Percentiles rank a stretch among this genome's conserved stretches.
These are phyloP conservation scores for Vickermania ingenoplastis DNA, from an alignment of 208 protist species.

Conservation along the genomic window DNA sequence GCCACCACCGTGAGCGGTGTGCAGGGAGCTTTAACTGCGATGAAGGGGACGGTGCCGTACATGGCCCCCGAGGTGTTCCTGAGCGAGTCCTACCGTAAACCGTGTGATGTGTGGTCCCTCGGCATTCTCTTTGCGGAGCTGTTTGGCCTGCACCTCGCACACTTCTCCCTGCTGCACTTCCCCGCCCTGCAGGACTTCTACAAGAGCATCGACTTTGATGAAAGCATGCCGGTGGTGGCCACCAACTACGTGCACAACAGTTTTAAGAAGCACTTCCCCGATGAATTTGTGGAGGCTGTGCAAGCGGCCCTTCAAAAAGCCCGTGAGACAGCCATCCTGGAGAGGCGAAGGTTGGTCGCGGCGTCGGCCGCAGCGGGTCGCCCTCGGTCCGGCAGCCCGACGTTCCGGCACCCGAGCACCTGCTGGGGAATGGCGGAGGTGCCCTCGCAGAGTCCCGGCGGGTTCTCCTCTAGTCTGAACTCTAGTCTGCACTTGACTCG, in stretches of 20 bases:
- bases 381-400: no score
- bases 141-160: slow-evolving; percentile 62
- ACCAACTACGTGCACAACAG: not conserved
- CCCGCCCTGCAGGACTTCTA: slow-evolving; percentile 62
- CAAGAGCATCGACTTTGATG: slow-evolving; percentile 20
- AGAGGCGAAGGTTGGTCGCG: not conserved
- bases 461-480: not conserved
- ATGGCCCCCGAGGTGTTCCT: slow-evolving; percentile 83
- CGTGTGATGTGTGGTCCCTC: slow-evolving; percentile 79
- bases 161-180: slow-evolving; percentile 58
- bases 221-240: slow-evolving; percentile 28
- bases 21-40: slow-evolving; percentile 33
- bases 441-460: not conserved
- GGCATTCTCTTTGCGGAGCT: slow-evolving; percentile 69
- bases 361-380: no score
- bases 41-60: slow-evolving; percentile 76
- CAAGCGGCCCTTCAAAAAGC: not conserved
- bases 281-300: not conserved
- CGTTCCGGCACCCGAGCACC: not conserved
- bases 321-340: not conserved
- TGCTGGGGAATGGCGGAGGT: not conserved
- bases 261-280: not conserved
- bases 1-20: slow-evolving; percentile 38
- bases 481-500: not conserved
- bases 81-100: slow-evolving; percentile 64